Conservation (phyloP, 176 grass and related monocot species). For the Zea luxurians region DNA sequence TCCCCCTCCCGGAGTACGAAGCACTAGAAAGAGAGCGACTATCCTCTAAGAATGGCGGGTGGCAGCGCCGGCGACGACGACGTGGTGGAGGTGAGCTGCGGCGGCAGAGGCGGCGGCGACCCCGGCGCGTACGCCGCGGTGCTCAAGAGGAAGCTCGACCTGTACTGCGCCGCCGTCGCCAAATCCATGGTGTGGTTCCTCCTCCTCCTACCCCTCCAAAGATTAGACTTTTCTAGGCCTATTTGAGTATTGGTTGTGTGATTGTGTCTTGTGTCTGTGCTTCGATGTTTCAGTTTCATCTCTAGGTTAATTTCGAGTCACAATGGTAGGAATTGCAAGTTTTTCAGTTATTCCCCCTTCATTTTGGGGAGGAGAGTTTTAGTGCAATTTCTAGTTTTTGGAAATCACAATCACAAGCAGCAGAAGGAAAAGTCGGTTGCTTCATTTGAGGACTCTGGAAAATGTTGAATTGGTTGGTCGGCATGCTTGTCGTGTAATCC, state of each 20-base stretch:
- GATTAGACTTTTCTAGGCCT: background rate
- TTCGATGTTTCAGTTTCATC: background rate
- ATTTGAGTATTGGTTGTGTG: background rate
- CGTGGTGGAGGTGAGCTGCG: conserved; percentile 43
- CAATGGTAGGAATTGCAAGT: background rate
- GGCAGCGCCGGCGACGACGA: conserved; percentile 37
- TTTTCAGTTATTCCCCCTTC: background rate
- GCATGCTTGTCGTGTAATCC: background rate
- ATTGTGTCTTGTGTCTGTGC: background rate
- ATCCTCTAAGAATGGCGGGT: conserved; percentile 32
- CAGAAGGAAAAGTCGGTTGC: background rate
- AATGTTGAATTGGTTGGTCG: background rate
- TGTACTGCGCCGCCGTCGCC: conserved; percentile 82
- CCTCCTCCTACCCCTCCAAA: background rate
- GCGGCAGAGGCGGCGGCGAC: conserved; percentile 37
- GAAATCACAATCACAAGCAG: background rate
- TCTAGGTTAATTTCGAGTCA: background rate
- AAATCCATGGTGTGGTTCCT: conserved; percentile 59
- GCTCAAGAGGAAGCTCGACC: conserved; percentile 78
- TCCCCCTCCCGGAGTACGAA: background rate
- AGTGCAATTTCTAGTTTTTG: background rate
- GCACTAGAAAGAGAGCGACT: background rate
- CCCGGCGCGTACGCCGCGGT: conserved; percentile 47
- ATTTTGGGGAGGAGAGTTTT: background rate
- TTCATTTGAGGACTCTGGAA: background rate